Evolutionary conservation across 2,329 filamentous ascomycete genomes (phyloP).

Genomic region (Ceratocystis colombiana): DNA sequence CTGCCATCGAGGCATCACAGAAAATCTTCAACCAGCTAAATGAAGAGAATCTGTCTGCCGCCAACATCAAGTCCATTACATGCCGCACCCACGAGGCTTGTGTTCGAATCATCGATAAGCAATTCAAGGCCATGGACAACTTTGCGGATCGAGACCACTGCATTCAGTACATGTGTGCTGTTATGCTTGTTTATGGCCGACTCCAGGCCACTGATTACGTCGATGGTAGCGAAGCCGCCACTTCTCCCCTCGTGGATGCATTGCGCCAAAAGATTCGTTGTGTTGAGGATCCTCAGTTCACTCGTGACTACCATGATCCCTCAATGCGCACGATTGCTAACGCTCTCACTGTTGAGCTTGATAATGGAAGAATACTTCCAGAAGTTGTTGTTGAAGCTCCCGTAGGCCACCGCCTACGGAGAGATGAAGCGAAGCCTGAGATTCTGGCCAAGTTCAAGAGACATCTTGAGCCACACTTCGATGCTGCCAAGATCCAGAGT

Average conservation of each 20-base stretch:
- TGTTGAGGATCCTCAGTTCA: constrained; percentile 92
- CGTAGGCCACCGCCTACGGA: constrained; percentile 77
- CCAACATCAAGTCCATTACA: constrained; percentile 84
- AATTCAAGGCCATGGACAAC: constrained; percentile 99
- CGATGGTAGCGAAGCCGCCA: constrained; percentile 85
- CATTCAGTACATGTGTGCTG: constrained; percentile 97
- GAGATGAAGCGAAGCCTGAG: constrained; percentile 95
- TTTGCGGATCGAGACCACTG: constrained; percentile 99
- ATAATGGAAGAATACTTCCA: constrained; percentile 83
- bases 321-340: constrained; percentile 93
- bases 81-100: constrained; percentile 98
- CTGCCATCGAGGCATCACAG: constrained; percentile 88
- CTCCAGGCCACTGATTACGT: constrained; percentile 89
- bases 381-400: constrained; percentile 92
- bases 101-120: constrained; percentile 99
- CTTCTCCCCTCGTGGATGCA: constrained; percentile 77
- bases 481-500: constrained; percentile 63
- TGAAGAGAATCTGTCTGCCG: constrained; percentile 75
- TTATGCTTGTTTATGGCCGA: constrained; percentile 91
- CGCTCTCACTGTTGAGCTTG: constrained; percentile 85
- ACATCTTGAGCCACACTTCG: constrained; percentile 77
- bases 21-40: constrained; percentile 77
- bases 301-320: constrained; percentile 89
- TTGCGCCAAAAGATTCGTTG: constrained; percentile 90
- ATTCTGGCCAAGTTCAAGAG: constrained; percentile 93